Evolutionary conservation across 257 asterid genomes (phyloP), one percentile per base, ranked within the genome.

Genomic region (Capsicum pubescens): DNA sequence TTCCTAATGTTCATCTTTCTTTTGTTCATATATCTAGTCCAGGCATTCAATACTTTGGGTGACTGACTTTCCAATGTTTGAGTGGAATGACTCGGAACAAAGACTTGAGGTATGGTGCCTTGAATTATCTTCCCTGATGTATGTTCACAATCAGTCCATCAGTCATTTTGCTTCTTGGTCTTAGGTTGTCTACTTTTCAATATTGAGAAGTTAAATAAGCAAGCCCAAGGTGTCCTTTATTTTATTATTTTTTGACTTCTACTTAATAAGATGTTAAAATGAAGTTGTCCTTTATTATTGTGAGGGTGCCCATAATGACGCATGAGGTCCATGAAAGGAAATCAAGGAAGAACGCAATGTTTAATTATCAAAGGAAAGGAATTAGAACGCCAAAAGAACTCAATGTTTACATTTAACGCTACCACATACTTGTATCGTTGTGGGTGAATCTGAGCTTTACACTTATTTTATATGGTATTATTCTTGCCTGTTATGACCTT

Each of bases 51-150:
- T 97, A 88, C 91, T 97, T 74, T 97, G 99, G 99, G 96, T 97
- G 88, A 97, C 98, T 79, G 99, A 93, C 90, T 97, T 97, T 91
- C 99, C 99, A 66, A 93, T 97, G 99, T 97, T 97, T 52, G 98
- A 95, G 96, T 95, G 98, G 98, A 95, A 97, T 71, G 97, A 94
- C 72, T 87, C 90, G 6, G 98, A 97, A 84, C 94, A 90, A 90
- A 93, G 98, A 90, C 89, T 97, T 80, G 98, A 97, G 98, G 98
- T 93, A 80, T 82, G 39, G 39, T 86, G 68, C 77, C 84, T 63
- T 58, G 52, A 32, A 16, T 77, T 77, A 42, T 87, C 58, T 82
- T 36, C 21, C 16, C 16, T 84, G 79, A n/a, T 71, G 61, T 72
- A 84, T 4, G 85, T 83, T 54, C n/a, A 10, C 67, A 44, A 11